Evolutionary conservation across 192 early-diverging fungal genomes (phyloP).

Genomic region (Coemansia erecta): DNA sequence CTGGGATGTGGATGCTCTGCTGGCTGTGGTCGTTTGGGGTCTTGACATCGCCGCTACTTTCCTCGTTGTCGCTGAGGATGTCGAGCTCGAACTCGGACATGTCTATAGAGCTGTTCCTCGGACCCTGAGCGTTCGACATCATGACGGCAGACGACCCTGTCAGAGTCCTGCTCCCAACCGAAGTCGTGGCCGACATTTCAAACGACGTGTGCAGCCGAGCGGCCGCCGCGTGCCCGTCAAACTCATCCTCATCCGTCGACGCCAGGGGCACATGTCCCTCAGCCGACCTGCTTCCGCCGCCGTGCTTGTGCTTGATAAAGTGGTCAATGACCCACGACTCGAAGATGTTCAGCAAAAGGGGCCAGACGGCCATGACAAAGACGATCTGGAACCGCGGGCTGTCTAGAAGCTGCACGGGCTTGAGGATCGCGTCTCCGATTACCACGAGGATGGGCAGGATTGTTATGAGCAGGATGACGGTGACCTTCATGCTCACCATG

Average conservation of each 20-base stretch:
- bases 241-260: slow-evolving; percentile 9
- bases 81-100: slow-evolving; percentile 24
- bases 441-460: slow-evolving; percentile 37
- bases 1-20: too few relatives aligned
- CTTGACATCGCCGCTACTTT: not conserved
- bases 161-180: slow-evolving; percentile 28
- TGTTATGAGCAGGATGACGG: slow-evolving; percentile 29
- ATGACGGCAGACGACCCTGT: slow-evolving; percentile 6
- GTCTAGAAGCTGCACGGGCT: slow-evolving; percentile 36
- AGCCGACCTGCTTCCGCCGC: slow-evolving; percentile 2
- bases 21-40: too few relatives aligned
- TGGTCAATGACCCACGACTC: slow-evolving; percentile 55
- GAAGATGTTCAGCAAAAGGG: slow-evolving; percentile 48
- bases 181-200: slow-evolving; percentile 25
- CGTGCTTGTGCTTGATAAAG: slow-evolving; percentile 41
- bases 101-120: slow-evolving; percentile 22
- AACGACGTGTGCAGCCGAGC: slow-evolving; percentile 10
- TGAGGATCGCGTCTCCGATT: slow-evolving; percentile 42
- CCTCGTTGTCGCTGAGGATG: slow-evolving; percentile 9
- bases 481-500: slow-evolving; percentile 53
- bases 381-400: slow-evolving; percentile 47
- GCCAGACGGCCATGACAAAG: slow-evolving; percentile 55
- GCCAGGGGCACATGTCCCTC: slow-evolving; percentile 33
- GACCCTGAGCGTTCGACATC: not conserved
- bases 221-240: not conserved